Evolutionary conservation across 208 protist species (phyloP).

Genomic region (Endotrypanum monterogeii): DNA sequence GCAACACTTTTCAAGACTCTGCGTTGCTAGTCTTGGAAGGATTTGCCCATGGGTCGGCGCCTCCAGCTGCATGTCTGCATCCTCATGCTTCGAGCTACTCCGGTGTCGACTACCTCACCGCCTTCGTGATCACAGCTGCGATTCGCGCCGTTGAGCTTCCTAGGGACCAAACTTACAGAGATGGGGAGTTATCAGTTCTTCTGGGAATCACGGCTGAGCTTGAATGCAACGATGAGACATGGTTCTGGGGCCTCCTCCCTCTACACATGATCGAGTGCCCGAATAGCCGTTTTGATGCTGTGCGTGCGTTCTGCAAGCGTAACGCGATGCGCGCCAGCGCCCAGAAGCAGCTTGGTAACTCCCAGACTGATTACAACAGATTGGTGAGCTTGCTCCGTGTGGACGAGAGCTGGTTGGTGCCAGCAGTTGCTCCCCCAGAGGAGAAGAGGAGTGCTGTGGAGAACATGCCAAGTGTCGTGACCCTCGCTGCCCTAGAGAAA

Average conservation of each 20-base stretch:
- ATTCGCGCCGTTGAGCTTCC: slow-evolving; percentile 59
- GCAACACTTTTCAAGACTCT: slow-evolving; percentile 71
- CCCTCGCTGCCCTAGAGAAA: slow-evolving; percentile 63
- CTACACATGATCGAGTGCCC: slow-evolving; percentile 80
- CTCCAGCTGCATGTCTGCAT: slow-evolving; percentile 63
- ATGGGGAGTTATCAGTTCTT: slow-evolving; percentile 73
- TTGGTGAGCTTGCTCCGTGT: slow-evolving; percentile 48
- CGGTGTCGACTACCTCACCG: slow-evolving; percentile 72
- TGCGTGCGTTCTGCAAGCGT: slow-evolving; percentile 68
- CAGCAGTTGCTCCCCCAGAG: slow-evolving; percentile 33
- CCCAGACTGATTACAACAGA: slow-evolving; percentile 38
- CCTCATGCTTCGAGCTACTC: slow-evolving; percentile 88
- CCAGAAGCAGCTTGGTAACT: slow-evolving; percentile 16
- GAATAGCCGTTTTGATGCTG: slow-evolving; percentile 41
- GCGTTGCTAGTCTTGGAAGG: slow-evolving; percentile 79
- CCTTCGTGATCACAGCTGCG: slow-evolving; percentile 67
- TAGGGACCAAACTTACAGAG: slow-evolving; percentile 48
- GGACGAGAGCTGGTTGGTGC: slow-evolving; percentile 44
- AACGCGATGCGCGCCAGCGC: slow-evolving; percentile 63
- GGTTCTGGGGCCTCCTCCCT: slow-evolving; percentile 83
- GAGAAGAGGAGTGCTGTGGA: slow-evolving; percentile 18
- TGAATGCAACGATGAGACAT: slow-evolving; percentile 67
- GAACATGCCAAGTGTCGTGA: slow-evolving; percentile 72
- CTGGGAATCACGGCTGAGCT: slow-evolving; percentile 68
- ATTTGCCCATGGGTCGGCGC: slow-evolving; percentile 53